Base-by-base conservation (phyloP, 805 yeast genomes). In the Candida andamanensis region DNA sequence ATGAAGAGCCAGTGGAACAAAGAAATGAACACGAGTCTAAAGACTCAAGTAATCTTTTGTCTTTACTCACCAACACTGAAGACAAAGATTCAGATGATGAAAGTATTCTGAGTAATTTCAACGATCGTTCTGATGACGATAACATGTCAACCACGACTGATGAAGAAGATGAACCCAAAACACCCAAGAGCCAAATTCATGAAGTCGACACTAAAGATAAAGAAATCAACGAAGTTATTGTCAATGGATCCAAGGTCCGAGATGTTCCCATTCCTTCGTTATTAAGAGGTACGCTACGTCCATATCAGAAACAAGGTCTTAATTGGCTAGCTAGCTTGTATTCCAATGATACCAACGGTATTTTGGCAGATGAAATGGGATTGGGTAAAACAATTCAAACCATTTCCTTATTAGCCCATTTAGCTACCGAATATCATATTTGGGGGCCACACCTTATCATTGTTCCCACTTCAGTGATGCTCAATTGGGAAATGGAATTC, bases 401-500 rank as follows among this genome's bases (percentile, higher is more conserved):
- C 0, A 92, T 92, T 32, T 76, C 97, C 0, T 59, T 92, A 25
- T 60, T 92, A 13, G 70, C 94, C 0, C 89, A 89, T 54, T 63
- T 92, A 32, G 98, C 99, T 0, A 86, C 96, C 47, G 95, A 82
- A 47, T 89, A 89, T 49, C 83, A 85, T 37, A 75, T 81, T 12
- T 92, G 99, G 99, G 98, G 98, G 0, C 99, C 98, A 0, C 99
- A 92, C 63, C 64, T 92, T 33, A 89, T 92, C 59, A 80, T 92
- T 38, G 99, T 92, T 4, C 99, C 99, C 4, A 92, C 99, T 0
- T 85, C 96, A 11, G 99, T 92, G 6, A 79, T 92, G 79, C 74
- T 92, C 33, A 92, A 92, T 52, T 92, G 99, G 99, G 99, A 92
- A 56, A 90, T 94, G 97, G 99, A 92, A 52, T 89, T 92, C 61